Percentiles rank a stretch among this genome's conserved stretches.
Conservation (phyloP, 2,329 filamentous ascomycete genomes). For the Monosporascus cannonballus region DNA sequence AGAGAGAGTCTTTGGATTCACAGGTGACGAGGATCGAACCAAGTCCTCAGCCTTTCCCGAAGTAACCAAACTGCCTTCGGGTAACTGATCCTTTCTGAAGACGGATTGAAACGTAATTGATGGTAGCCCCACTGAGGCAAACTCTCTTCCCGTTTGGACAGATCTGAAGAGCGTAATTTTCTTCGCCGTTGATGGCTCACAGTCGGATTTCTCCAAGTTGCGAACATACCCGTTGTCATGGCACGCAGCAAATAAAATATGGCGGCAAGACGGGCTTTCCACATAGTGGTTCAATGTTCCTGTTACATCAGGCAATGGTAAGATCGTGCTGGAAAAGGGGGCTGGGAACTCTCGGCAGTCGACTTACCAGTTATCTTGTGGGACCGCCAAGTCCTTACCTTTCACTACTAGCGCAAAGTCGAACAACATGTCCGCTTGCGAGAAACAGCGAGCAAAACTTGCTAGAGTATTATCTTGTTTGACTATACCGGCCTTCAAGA, state of each 20-base stretch:
- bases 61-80: neutral
- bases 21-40: neutral
- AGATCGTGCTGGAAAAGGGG: too few relatives aligned
- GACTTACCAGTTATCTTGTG: neutral
- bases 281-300: neutral
- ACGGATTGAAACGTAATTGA: neutral
- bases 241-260: neutral
- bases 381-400: neutral
- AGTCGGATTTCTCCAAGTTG: neutral
- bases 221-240: slow-evolving; percentile 1
- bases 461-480: neutral
- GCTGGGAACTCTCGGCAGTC: too few relatives aligned
- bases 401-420: neutral
- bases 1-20: neutral
- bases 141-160: neutral
- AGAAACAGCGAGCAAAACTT: neutral
- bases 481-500: neutral
- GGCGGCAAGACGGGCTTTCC: neutral
- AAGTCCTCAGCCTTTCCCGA: neutral
- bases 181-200: neutral
- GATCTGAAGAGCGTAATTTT: neutral
- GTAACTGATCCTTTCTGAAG: neutral
- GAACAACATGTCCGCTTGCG: neutral
- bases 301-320: neutral
- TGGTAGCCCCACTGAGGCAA: neutral